These are phyloP conservation scores for Colletotrichum caudatum DNA, from an alignment of 2,329 filamentous ascomycete genomes.

Conservation along the genomic window DNA sequence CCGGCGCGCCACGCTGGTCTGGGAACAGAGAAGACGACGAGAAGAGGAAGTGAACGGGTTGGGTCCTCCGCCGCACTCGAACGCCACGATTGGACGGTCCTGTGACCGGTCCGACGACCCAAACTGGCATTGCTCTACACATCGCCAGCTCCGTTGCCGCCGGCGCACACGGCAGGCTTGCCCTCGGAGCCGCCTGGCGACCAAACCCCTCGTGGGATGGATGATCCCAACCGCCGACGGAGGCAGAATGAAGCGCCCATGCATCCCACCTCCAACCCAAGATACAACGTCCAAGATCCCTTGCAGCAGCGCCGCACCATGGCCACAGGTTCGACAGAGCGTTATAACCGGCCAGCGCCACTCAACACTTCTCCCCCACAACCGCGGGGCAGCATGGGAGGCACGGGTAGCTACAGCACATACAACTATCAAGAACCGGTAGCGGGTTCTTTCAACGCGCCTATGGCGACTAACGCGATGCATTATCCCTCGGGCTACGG, in stretches of 20 bases:
- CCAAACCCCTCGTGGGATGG: conserved; percentile 75
- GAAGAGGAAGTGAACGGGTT: background rate
- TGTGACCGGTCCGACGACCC: conserved; percentile 52
- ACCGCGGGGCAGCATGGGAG: conserved; percentile 63
- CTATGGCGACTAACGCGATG: conserved; percentile 68
- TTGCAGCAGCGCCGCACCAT: conserved; percentile 58
- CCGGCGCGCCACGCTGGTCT: conserved; percentile 15
- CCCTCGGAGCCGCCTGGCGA: conserved; percentile 66
- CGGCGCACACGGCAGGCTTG: conserved; percentile 73
- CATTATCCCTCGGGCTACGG: conserved; percentile 75
- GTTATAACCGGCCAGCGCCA: conserved; percentile 63
- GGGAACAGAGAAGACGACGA: background rate
- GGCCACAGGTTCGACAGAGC: conserved; percentile 51
- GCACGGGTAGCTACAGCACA: conserved; percentile 64
- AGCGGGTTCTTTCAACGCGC: conserved; percentile 64
- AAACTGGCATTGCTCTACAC: conserved; percentile 75
- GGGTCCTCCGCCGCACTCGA: background rate
- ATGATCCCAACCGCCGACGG: conserved; percentile 78
- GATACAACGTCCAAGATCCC: conserved; percentile 64
- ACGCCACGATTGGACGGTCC: conserved; percentile 44
- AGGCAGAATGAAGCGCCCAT: conserved; percentile 80
- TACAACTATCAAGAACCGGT: conserved; percentile 68
- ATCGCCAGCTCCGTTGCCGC: conserved; percentile 73
- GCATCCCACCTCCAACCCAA: conserved; percentile 69
- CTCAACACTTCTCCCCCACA: conserved; percentile 62